Conservation (phyloP, 257 asterid genomes). For the Petunia axillaris region DNA sequence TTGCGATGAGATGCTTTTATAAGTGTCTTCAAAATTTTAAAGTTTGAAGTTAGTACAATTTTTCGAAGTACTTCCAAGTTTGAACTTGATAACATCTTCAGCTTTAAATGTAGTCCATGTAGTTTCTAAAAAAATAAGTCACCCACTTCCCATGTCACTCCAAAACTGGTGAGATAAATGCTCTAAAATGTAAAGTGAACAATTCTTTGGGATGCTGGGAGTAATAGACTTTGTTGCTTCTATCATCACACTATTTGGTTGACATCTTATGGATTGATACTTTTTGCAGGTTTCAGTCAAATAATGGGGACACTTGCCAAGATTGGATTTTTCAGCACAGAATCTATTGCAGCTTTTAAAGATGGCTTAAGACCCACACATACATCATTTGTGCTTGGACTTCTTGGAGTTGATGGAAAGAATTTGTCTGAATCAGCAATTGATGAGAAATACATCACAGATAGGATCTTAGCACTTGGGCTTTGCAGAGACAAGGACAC, state of each 20-base stretch:
- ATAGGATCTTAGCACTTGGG: slow-evolving; percentile 59
- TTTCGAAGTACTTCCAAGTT: background rate
- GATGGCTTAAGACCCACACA: slow-evolving; percentile 58
- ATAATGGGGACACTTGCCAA: slow-evolving; percentile 86
- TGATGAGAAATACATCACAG: slow-evolving; percentile 62
- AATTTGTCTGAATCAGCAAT: slow-evolving; percentile 34
- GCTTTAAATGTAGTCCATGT: background rate
- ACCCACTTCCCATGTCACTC: background rate
- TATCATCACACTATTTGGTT: background rate
- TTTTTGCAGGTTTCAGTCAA: slow-evolving; percentile 74
- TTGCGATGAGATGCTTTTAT: background rate
- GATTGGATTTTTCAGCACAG: slow-evolving; percentile 74
- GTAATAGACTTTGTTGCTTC: background rate
- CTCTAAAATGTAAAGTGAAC: background rate
- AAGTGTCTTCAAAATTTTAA: background rate
- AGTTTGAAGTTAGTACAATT: background rate
- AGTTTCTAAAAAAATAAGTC: background rate
- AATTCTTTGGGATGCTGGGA: background rate
- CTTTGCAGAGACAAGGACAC: slow-evolving; percentile 55
- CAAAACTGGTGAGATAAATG: slow-evolving; percentile 3
- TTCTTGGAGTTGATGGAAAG: slow-evolving; percentile 42
- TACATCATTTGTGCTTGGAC: slow-evolving; percentile 45
- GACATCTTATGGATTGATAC: slow-evolving; percentile 14
- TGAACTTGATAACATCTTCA: background rate
- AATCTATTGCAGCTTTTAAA: slow-evolving; percentile 43